These are phyloP conservation scores for Cyclostephanos invisitatus DNA, from an alignment of 108 stramenopile genomes.

Conservation along the genomic window DNA sequence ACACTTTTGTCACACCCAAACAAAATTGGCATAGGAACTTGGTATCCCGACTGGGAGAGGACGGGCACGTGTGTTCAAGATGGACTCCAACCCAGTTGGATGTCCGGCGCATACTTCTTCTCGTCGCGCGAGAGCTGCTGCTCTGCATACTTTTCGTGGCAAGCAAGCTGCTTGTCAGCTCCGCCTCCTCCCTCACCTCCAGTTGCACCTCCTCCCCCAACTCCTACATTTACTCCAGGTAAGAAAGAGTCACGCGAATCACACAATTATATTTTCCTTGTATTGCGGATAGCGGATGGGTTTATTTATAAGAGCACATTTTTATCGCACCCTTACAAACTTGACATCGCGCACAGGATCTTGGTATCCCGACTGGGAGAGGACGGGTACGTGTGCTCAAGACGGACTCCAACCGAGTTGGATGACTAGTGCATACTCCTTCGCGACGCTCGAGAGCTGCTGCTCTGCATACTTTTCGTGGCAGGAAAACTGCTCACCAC, in stretches of 20 bases:
- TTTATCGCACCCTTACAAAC: background rate
- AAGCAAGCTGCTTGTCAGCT: background rate
- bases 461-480: background rate
- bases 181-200: too few species aligned
- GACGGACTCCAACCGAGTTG: background rate
- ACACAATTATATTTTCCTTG: background rate
- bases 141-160: background rate
- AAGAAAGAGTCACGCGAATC: background rate
- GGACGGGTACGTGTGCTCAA: background rate
- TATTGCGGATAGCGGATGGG: background rate
- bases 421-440: background rate
- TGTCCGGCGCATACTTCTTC: background rate
- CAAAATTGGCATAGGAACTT: too few species aligned
- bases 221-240: background rate
- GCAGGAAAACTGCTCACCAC: background rate
- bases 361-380: background rate
- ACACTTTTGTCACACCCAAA: background rate
- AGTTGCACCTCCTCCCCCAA: too few species aligned
- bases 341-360: background rate
- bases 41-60: background rate
- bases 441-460: background rate
- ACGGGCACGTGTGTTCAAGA: background rate
- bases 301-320: background rate
- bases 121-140: background rate
- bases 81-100: background rate